A percentile compares a stretch with the other conserved stretches of the same genome.
phyloP scores from a whole-genome alignment of 345 rosid genomes.

The Melaleuca alternifolia region DNA sequence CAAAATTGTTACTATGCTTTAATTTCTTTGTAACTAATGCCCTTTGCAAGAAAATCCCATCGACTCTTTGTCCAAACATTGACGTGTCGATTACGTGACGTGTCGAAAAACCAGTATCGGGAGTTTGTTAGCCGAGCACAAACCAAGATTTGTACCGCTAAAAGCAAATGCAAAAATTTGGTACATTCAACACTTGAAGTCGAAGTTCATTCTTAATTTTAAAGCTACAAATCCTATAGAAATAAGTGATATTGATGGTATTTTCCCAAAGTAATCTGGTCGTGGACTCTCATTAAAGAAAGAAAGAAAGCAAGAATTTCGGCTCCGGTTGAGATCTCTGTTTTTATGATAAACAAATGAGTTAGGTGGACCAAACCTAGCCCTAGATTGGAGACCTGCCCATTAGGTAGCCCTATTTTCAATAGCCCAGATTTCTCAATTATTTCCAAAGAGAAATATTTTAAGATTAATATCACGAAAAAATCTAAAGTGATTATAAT shows the following conservation, averaged over 20 bases:
- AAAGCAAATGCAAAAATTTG: neutral
- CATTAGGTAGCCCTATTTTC: neutral
- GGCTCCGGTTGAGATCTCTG: too few relatives aligned
- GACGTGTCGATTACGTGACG: neutral
- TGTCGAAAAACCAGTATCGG: neutral
- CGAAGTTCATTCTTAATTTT: neutral
- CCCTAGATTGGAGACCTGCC: neutral
- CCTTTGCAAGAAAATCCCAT: neutral
- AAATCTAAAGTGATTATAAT: too few relatives aligned
- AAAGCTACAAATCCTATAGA: too few relatives aligned
- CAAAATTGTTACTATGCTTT: neutral
- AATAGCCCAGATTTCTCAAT: neutral
- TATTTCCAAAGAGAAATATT: neutral
- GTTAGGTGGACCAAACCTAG: neutral
- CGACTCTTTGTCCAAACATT: neutral
- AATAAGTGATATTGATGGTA: too few relatives aligned
- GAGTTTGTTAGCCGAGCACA: neutral
- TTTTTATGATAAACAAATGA: too few relatives aligned
- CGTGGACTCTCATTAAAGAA: too few relatives aligned
- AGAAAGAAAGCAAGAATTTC: too few relatives aligned
- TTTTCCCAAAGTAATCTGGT: too few relatives aligned
- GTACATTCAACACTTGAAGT: neutral
- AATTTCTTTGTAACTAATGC: neutral
- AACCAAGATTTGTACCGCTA: neutral
- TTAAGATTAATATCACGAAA: neutral